Conservation (phyloP, 805 yeast species). For the Wickerhamiella brachini region DNA sequence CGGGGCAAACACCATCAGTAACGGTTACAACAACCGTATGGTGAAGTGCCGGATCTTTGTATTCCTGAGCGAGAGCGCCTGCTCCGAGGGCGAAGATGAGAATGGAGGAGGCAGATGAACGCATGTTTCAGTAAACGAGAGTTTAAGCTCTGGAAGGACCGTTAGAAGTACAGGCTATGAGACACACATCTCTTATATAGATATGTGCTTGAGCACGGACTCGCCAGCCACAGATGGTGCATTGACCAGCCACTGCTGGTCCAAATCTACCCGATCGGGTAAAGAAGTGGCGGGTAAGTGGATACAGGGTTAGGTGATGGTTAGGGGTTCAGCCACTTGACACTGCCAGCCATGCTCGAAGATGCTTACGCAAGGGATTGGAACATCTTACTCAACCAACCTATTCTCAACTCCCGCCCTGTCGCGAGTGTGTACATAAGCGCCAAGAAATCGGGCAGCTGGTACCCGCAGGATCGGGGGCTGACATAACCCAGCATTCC, state of each 20-base stretch:
- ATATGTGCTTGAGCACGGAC: neutral
- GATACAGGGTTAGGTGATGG: neutral
- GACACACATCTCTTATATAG: neutral
- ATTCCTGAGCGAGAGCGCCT: constrained; percentile 5
- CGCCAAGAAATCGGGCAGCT: no score
- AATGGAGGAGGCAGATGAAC: neutral
- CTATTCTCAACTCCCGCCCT: no score
- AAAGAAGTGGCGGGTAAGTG: neutral
- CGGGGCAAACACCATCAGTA: constrained; percentile 11
- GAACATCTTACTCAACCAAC: neutral
- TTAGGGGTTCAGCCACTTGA: neutral
- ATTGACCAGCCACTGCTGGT: neutral
- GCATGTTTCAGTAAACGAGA: neutral
- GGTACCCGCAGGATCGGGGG: no score
- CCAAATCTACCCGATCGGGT: neutral
- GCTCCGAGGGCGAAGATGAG: neutral
- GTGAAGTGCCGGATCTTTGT: constrained; percentile 17
- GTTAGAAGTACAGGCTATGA: neutral
- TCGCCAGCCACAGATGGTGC: neutral
- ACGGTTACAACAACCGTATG: constrained; percentile 17
- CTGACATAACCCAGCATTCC: neutral
- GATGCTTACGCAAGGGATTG: no score
- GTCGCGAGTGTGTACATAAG: no score
- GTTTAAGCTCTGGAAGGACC: neutral
- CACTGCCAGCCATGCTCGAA: no score